phyloP scores from a whole-genome alignment of 2,329 filamentous ascomycete genomes.

The Hypomyces perniciosus region DNA sequence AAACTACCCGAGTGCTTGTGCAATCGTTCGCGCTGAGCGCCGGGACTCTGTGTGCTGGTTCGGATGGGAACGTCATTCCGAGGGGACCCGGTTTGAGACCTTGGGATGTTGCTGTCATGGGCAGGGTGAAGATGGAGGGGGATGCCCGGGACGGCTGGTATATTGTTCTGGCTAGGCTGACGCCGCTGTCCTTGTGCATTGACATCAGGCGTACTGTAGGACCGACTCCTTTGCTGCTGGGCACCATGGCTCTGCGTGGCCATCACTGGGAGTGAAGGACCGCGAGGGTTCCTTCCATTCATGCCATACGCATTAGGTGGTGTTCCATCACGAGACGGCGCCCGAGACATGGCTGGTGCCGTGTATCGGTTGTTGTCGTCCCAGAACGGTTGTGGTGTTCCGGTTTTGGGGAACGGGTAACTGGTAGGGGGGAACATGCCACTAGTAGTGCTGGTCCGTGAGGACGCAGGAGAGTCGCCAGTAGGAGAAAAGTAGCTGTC shows the following conservation, averaged over 20 bases:
- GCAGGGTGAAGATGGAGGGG: slow-evolving; percentile 61
- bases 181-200: slow-evolving; percentile 60
- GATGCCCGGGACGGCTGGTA: slow-evolving; percentile 71
- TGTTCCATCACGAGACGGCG: slow-evolving; percentile 69
- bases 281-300: slow-evolving; percentile 60
- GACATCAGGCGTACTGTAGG: slow-evolving; percentile 93
- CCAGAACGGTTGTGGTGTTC: slow-evolving; percentile 61
- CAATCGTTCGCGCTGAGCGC: slow-evolving; percentile 56
- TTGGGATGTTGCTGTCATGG: slow-evolving; percentile 59
- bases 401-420: slow-evolving; percentile 65
- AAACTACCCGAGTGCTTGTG: slow-evolving; percentile 44
- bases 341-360: slow-evolving; percentile 77
- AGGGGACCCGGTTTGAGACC: slow-evolving; percentile 79
- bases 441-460: slow-evolving; percentile 68
- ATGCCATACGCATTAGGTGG: slow-evolving; percentile 59
- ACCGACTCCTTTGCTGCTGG: slow-evolving; percentile 70
- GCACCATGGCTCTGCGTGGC: slow-evolving; percentile 49
- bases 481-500: slow-evolving; percentile 94
- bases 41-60: slow-evolving; percentile 65
- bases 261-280: slow-evolving; percentile 76
- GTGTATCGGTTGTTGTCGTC: slow-evolving; percentile 80
- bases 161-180: slow-evolving; percentile 47
- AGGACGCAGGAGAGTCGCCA: slow-evolving; percentile 70
- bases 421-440: slow-evolving; percentile 57
- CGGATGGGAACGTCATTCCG: slow-evolving; percentile 61